A percentile compares a stretch with the other conserved stretches of the same genome.
phyloP scores from a whole-genome alignment of 2,329 filamentous ascomycete species.

The Myotisia sp. region DNA sequence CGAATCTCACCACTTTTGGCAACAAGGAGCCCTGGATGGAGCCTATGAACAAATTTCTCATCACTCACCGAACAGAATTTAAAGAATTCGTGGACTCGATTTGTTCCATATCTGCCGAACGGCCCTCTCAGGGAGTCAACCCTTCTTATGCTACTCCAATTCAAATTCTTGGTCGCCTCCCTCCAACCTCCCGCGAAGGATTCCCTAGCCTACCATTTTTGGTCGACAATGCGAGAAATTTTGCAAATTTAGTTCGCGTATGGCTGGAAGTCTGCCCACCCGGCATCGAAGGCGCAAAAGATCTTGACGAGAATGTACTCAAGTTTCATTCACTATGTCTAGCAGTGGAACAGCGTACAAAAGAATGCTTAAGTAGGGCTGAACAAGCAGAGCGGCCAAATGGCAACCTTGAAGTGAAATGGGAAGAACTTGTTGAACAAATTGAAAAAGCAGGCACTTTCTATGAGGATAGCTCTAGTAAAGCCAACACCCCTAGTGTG shows the following conservation, averaged over 20 bases:
- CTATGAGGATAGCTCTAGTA: slow-evolving; percentile 27
- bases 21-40: slow-evolving; percentile 99
- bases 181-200: slow-evolving; percentile 69
- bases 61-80: slow-evolving; percentile 60
- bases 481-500: slow-evolving; percentile 24
- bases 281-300: slow-evolving; percentile 26
- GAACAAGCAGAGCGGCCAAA: slow-evolving; percentile 37
- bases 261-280: slow-evolving; percentile 31
- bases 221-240: slow-evolving; percentile 74
- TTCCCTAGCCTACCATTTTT: slow-evolving; percentile 88
- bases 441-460: slow-evolving; percentile 32
- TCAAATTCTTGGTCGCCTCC: slow-evolving; percentile 71
- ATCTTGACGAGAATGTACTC: slow-evolving; percentile 25
- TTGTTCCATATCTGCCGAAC: slow-evolving; percentile 65
- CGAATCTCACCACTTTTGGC: slow-evolving; percentile 81
- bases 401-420: slow-evolving; percentile 33
- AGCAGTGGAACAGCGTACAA: slow-evolving; percentile 30
- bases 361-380: slow-evolving; percentile 32
- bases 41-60: slow-evolving; percentile 84
- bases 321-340: slow-evolving; percentile 33
- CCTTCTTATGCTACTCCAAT: slow-evolving; percentile 86
- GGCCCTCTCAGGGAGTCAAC: slow-evolving; percentile 50
- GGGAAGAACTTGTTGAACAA: slow-evolving; percentile 36
- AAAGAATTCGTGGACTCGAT: slow-evolving; percentile 77
- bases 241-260: slow-evolving; percentile 62